Percentiles rank a stretch among this genome's conserved stretches.
Evolutionary conservation across 2,329 filamentous ascomycete genomes (phyloP).

Genomic region (Tolypocladium ovalisporum): DNA sequence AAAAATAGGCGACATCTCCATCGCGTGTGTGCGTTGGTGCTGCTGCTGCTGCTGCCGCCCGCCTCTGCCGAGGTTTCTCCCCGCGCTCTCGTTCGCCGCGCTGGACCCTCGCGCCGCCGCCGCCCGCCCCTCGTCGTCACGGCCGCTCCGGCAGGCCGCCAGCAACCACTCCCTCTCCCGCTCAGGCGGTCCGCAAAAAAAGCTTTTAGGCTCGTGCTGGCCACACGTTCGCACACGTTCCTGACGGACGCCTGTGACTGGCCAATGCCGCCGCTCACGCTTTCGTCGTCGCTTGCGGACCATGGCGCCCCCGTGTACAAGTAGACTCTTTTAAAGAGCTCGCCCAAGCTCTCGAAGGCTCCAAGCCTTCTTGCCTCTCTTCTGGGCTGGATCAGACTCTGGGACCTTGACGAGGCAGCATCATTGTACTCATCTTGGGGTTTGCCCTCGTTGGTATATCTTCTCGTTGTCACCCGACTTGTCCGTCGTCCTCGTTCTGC

Average conservation of each 20-base stretch:
- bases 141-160: neutral
- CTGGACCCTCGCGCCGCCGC: neutral
- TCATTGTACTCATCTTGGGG: neutral
- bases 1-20: too few relatives aligned
- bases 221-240: slow-evolving; percentile 8
- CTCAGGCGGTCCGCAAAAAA: slow-evolving; percentile 1
- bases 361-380: neutral
- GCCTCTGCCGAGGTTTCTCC: neutral
- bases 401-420: neutral
- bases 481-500: neutral
- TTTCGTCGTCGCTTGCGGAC: slow-evolving; percentile 8
- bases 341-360: neutral
- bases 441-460: neutral
- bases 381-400: neutral
- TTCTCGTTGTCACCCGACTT: neutral
- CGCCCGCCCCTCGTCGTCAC: neutral
- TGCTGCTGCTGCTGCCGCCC: too few relatives aligned
- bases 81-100: neutral
- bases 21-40: neutral
- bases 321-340: slow-evolving; percentile 1
- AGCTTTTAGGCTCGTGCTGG: slow-evolving; percentile 4
- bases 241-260: slow-evolving; percentile 7
- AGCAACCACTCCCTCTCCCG: neutral
- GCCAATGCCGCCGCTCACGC: slow-evolving; percentile 1
- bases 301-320: neutral